Percentiles rank a stretch among this genome's conserved stretches.
Conservation (phyloP, 805 yeast species). For the Ogataea nakhonphanomensis region DNA sequence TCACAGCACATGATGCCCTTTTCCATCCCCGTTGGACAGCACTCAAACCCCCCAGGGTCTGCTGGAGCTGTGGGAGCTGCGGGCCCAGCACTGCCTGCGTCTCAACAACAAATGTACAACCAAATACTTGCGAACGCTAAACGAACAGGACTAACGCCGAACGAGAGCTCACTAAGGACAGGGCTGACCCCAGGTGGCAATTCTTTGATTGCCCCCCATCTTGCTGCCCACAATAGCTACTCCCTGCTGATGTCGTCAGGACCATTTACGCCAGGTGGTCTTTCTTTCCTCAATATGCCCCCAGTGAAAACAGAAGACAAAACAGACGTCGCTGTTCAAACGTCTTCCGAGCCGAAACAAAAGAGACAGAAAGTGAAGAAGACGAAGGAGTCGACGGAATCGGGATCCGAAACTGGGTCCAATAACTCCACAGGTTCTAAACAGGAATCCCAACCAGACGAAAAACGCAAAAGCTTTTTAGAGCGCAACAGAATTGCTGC, state of each 20-base stretch:
- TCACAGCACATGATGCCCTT: conserved; percentile 11
- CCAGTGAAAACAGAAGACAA: conserved; percentile 1
- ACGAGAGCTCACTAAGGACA: conserved; percentile 66
- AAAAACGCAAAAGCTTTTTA: conserved; percentile 74
- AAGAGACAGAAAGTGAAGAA: conserved; percentile 3
- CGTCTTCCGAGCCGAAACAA: conserved; percentile 4
- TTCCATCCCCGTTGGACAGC: conserved; percentile 7
- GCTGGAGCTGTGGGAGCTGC: conserved; percentile 4
- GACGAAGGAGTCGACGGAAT: conserved; percentile 1
- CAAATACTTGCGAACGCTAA: conserved; percentile 29
- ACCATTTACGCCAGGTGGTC: conserved; percentile 25
- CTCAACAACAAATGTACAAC: conserved; percentile 20
- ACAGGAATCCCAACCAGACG: conserved; percentile 50
- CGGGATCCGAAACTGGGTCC: conserved; percentile 2
- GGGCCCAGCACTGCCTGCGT: conserved; percentile 6
- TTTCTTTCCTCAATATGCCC: conserved; percentile 20
- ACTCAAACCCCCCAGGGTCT: neutral
- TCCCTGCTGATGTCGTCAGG: conserved; percentile 27
- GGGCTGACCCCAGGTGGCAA: conserved; percentile 69
- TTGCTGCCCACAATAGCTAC: conserved; percentile 17
- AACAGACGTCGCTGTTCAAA: neutral
- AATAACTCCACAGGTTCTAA: conserved; percentile 3
- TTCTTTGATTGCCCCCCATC: conserved; percentile 26
- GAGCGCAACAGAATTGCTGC: conserved; percentile 96
- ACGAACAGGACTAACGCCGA: conserved; percentile 69